A percentile compares a stretch with the other conserved stretches of the same genome.
Evolutionary conservation across 768 basidiomycete species (phyloP).

Genomic region (Termitomyces sp.): DNA sequence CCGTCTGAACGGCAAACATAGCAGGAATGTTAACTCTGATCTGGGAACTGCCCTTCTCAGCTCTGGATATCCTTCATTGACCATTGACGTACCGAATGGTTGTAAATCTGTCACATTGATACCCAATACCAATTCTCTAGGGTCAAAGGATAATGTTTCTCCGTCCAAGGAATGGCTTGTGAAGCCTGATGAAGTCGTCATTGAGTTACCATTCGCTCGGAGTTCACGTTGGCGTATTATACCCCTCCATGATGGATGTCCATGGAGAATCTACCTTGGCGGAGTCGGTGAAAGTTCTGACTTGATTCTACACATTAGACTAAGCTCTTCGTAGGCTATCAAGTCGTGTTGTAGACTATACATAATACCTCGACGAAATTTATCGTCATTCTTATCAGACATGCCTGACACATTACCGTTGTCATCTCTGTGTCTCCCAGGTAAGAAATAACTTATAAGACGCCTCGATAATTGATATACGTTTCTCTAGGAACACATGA

Average conservation of each 20-base stretch:
- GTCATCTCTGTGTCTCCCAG: constrained; percentile 75
- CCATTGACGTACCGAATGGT: neutral
- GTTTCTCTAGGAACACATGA: constrained; percentile 54
- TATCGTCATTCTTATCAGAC: constrained; percentile 48
- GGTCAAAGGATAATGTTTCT: neutral
- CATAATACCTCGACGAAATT: constrained; percentile 54
- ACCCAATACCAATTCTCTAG: neutral
- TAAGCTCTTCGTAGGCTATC: constrained; percentile 31
- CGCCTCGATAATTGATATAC: neutral
- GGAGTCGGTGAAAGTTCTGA: constrained; percentile 33
- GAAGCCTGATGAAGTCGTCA: constrained; percentile 18
- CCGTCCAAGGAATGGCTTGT: constrained; percentile 15
- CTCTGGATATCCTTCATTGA: neutral
- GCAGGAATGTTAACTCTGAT: neutral
- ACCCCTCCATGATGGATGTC: constrained; percentile 33
- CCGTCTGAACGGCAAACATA: neutral
- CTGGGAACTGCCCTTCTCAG: neutral
- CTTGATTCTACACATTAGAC: neutral
- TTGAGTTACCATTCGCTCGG: constrained; percentile 23
- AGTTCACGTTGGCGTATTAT: constrained; percentile 43
- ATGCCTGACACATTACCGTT: constrained; percentile 65
- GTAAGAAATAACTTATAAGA: constrained; percentile 28
- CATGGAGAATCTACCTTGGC: constrained; percentile 54
- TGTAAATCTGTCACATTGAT: neutral
- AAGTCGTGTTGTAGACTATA: constrained; percentile 40